Conservation (phyloP, 2,329 filamentous ascomycete genomes). For the Fusarium scirpi region DNA sequence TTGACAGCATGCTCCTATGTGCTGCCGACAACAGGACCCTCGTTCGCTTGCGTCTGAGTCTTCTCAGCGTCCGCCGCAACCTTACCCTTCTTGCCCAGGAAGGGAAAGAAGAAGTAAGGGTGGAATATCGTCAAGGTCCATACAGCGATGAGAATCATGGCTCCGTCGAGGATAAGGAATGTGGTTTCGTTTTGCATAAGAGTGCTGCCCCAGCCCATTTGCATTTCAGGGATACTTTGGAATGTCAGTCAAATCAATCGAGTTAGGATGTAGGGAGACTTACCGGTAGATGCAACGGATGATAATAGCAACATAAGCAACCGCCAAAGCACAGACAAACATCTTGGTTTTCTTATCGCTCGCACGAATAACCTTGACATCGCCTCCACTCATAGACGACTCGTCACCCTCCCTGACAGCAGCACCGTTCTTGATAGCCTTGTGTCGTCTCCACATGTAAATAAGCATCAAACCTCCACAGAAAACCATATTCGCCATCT, state of each 20-base stretch:
- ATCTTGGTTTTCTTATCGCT: constrained; percentile 36
- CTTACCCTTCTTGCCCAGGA: constrained; percentile 15
- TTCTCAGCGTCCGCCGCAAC: constrained; percentile 9
- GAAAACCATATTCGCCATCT: constrained; percentile 44
- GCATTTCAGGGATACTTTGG: constrained; percentile 35
- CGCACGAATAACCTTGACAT: constrained; percentile 6
- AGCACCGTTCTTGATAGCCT: constrained; percentile 27
- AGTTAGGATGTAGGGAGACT: accelerated
- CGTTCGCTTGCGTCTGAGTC: background rate
- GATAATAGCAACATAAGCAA: constrained; percentile 35
- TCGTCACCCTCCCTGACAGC: constrained; percentile 10
- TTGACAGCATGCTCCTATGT: accelerated
- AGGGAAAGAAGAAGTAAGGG: constrained; percentile 36
- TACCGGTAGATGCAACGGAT: constrained; percentile 41
- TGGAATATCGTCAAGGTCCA: constrained; percentile 38
- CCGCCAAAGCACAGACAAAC: constrained; percentile 22
- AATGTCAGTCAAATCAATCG: background rate
- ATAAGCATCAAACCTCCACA: constrained; percentile 41
- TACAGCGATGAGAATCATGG: constrained; percentile 34
- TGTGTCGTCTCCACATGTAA: constrained; percentile 37
- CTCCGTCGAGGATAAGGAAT: constrained; percentile 36
- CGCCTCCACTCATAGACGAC: background rate
- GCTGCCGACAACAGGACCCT: constrained; percentile 1
- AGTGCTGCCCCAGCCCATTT: constrained; percentile 39
- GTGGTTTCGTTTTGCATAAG: constrained; percentile 42